A percentile compares a stretch with the other conserved stretches of the same genome.
phyloP scores from a whole-genome alignment of 495 filamentous ascomycete species.

The Trichocladium antarcticum region DNA sequence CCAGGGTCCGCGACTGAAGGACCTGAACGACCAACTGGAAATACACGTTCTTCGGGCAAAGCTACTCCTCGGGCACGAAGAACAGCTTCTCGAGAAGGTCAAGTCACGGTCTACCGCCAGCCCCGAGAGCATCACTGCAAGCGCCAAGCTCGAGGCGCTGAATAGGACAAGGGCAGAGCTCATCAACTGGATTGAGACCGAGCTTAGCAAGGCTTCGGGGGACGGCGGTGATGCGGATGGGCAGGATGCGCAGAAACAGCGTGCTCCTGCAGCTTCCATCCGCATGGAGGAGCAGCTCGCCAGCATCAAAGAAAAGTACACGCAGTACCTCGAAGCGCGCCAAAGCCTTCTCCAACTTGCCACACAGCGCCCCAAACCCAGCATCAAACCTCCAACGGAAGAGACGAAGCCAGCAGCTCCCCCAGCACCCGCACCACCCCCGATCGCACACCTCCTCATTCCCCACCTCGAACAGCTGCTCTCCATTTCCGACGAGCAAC shows the following conservation, averaged over 20 bases:
- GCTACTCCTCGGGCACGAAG: constrained; percentile 49
- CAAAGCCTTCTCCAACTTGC: constrained; percentile 33
- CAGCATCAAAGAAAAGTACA: constrained; percentile 41
- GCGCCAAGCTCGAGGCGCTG: constrained; percentile 39
- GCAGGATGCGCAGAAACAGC: constrained; percentile 20
- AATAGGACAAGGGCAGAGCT: constrained; percentile 50
- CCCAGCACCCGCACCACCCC: constrained; percentile 8
- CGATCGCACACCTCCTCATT: constrained; percentile 32
- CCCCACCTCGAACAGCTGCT: constrained; percentile 47
- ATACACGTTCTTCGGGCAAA: constrained; percentile 54
- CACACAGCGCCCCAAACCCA: constrained; percentile 17
- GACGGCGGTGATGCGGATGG: constrained; percentile 32
- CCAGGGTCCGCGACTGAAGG: constrained; percentile 31
- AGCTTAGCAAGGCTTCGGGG: constrained; percentile 44
- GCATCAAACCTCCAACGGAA: constrained; percentile 27
- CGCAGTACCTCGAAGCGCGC: constrained; percentile 34
- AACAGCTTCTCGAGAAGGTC: constrained; percentile 47
- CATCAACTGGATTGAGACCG: constrained; percentile 62
- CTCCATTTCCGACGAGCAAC: constrained; percentile 50
- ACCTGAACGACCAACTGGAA: constrained; percentile 50
- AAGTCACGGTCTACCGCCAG: constrained; percentile 32
- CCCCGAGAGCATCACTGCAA: constrained; percentile 22
- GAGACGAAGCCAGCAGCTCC: constrained; percentile 15
- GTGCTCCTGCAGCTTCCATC: constrained; percentile 20
- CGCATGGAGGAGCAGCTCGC: constrained; percentile 38